Conservation (phyloP, 495 filamentous ascomycete genomes). For the Neurospora sp. region DNA sequence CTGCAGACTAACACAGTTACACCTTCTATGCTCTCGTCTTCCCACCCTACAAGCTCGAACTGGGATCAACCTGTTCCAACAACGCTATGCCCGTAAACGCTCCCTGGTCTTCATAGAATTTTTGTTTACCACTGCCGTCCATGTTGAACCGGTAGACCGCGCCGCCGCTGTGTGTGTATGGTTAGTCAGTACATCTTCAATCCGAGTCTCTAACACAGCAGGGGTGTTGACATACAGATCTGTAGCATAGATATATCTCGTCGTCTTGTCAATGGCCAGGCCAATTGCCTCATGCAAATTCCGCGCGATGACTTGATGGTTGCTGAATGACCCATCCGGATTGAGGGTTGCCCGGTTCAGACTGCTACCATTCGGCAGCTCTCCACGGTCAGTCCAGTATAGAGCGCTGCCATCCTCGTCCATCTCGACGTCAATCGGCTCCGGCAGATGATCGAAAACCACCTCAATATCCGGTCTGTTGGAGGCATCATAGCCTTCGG, state of each 20-base stretch:
- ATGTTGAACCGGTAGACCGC: conserved; percentile 35
- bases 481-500: conserved; percentile 6
- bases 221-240: conserved; percentile 22
- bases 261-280: conserved; percentile 30
- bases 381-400: conserved; percentile 49
- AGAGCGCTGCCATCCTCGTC: conserved; percentile 28
- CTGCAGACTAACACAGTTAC: not conserved
- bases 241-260: conserved; percentile 30
- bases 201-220: not conserved
- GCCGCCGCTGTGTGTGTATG: conserved; percentile 20
- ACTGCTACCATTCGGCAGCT: conserved; percentile 38
- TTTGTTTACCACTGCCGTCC: conserved; percentile 31
- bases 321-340: conserved; percentile 3
- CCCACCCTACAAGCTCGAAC: not conserved
- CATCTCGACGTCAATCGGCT: conserved; percentile 46
- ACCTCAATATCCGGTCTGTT: conserved; percentile 30
- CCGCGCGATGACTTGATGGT: conserved; percentile 16
- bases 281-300: conserved; percentile 43
- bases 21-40: not conserved
- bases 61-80: conserved; percentile 2
- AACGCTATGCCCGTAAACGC: conserved; percentile 17
- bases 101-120: conserved; percentile 16
- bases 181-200: not conserved
- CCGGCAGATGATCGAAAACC: conserved; percentile 34
- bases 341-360: conserved; percentile 25